phyloP scores from a whole-genome alignment of 2,329 filamentous ascomycete species.

The Ceratocystis lukuohia region DNA sequence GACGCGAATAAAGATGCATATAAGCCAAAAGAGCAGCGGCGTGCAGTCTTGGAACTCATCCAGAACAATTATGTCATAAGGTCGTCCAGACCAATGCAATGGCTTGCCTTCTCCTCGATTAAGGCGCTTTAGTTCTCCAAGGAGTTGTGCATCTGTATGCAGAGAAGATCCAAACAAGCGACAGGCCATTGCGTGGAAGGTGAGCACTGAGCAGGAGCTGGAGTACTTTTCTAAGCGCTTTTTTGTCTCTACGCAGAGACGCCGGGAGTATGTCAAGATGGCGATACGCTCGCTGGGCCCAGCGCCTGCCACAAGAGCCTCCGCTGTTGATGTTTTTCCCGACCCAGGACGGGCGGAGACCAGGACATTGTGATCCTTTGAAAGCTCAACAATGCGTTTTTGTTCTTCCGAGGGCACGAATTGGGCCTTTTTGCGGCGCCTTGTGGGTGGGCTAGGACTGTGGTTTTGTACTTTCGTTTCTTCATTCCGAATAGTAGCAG shows the following conservation, averaged over 20 bases:
- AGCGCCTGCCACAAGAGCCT: slow-evolving; percentile 23
- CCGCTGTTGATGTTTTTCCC: slow-evolving; percentile 26
- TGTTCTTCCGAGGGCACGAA: slow-evolving; percentile 24
- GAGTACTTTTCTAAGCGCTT: slow-evolving; percentile 21
- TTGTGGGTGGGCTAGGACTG: not conserved
- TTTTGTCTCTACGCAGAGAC: slow-evolving; percentile 23
- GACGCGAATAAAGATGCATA: slow-evolving; percentile 22
- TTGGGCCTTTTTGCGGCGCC: not conserved
- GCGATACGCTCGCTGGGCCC: slow-evolving; percentile 22
- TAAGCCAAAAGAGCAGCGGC: slow-evolving; percentile 23
- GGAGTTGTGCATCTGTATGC: slow-evolving; percentile 21
- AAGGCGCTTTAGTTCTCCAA: slow-evolving; percentile 14
- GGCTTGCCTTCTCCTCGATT: slow-evolving; percentile 6
- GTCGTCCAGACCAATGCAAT: slow-evolving; percentile 22
- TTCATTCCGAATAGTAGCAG: not conserved
- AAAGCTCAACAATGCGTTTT: slow-evolving; percentile 22
- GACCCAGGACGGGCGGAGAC: slow-evolving; percentile 27
- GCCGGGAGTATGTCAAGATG: slow-evolving; percentile 25
- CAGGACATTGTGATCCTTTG: slow-evolving; percentile 24
- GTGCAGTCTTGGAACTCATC: slow-evolving; percentile 28
- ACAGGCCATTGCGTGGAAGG: slow-evolving; percentile 24
- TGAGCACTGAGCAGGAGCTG: slow-evolving; percentile 21
- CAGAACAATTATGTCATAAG: slow-evolving; percentile 26
- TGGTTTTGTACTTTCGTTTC: not conserved
- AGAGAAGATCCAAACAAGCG: slow-evolving; percentile 21